Conservation (phyloP, 257 asterid species). For the Jacaranda copaia region DNA sequence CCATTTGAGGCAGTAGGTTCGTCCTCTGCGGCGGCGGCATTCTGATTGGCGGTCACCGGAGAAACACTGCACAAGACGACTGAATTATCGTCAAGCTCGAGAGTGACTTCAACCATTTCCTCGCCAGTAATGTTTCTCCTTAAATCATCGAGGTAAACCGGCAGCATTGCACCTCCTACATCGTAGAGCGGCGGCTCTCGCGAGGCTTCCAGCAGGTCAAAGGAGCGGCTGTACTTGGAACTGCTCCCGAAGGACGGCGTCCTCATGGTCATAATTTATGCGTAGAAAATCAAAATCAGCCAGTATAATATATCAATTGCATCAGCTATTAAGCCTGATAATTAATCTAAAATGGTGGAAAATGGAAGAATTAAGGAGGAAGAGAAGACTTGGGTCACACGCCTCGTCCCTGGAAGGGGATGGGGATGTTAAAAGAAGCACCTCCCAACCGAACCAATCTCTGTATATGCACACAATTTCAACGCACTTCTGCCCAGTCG, state of each 20-base stretch:
- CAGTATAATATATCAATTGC: constrained; percentile 2
- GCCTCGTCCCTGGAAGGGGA: constrained; percentile 5
- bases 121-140: constrained; percentile 42
- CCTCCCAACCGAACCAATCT: constrained; percentile 43
- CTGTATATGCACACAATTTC: constrained; percentile 40
- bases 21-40: constrained; percentile 22
- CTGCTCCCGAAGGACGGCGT: constrained; percentile 64
- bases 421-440: constrained; percentile 38
- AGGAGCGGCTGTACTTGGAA: constrained; percentile 60
- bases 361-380: neutral
- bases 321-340: neutral
- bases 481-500: constrained; percentile 44
- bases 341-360: neutral
- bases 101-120: constrained; percentile 80
- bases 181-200: constrained; percentile 32
- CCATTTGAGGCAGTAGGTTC: constrained; percentile 24
- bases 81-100: constrained; percentile 76
- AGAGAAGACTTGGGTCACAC: constrained; percentile 21
- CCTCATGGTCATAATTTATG: constrained; percentile 35
- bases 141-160: constrained; percentile 74
- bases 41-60: constrained; percentile 28
- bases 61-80: constrained; percentile 48
- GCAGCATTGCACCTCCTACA: constrained; percentile 84
- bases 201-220: constrained; percentile 55
- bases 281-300: neutral